Conservation (phyloP, 2,329 filamentous ascomycete species). For the Talaromyces sp. region DNA sequence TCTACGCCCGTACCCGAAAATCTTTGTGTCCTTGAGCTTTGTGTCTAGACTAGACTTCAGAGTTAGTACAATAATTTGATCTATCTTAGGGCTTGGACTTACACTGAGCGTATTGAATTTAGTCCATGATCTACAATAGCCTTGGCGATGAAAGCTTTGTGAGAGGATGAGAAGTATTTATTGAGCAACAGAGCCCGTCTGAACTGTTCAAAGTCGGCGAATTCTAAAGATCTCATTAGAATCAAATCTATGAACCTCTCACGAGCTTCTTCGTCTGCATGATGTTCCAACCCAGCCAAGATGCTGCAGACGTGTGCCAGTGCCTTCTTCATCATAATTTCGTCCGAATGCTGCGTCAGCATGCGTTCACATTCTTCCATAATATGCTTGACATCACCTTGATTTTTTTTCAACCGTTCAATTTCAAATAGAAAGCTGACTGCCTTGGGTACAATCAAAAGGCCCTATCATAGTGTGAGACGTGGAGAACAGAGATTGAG, state of each 20-base stretch:
- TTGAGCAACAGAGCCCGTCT: neutral
- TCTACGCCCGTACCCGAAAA: neutral
- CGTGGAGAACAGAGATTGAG: neutral
- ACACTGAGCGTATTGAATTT: neutral
- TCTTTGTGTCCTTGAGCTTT: neutral
- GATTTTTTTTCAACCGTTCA: neutral
- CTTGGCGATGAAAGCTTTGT: neutral
- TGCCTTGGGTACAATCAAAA: constrained; percentile 9
- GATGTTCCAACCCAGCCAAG: neutral
- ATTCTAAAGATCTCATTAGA: constrained; percentile 1
- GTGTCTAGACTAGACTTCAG: neutral
- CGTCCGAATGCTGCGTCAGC: neutral
- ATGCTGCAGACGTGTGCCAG: constrained; percentile 6
- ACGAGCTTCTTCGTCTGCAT: neutral
- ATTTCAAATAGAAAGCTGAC: constrained; percentile 10
- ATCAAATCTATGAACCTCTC: neutral
- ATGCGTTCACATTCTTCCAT: neutral
- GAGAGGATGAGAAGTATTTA: neutral
- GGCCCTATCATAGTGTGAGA: neutral
- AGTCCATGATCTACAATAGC: constrained; percentile 5
- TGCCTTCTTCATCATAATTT: neutral
- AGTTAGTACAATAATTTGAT: neutral
- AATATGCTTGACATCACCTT: neutral
- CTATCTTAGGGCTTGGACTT: neutral
- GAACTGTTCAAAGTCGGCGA: constrained; percentile 1